phyloP scores from a whole-genome alignment of 1,139 yeast genomes.

The Arxiozyma bovina region DNA sequence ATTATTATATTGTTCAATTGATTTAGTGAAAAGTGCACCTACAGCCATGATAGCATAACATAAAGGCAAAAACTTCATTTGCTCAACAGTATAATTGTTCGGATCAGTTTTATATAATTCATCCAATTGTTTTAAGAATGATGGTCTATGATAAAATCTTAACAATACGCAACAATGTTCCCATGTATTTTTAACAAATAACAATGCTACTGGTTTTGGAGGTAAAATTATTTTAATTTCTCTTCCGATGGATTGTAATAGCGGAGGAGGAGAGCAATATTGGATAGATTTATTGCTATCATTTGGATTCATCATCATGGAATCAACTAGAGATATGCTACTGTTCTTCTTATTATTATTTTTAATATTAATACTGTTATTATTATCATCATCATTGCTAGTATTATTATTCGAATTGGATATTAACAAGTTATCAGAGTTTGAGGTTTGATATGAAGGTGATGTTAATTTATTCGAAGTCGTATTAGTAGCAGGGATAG shows the following conservation, averaged over 20 bases:
- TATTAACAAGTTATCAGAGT: not conserved
- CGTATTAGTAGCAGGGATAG: conserved; percentile 3
- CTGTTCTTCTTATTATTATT: not conserved
- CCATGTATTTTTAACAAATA: conserved; percentile 74
- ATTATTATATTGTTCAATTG: conserved; percentile 34
- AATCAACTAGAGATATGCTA: conserved; percentile 2
- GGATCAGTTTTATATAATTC: conserved; percentile 60
- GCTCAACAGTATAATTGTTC: conserved; percentile 53
- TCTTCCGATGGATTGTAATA: conserved; percentile 12
- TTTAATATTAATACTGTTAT: not conserved
- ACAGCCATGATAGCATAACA: conserved; percentile 68
- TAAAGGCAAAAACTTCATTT: conserved; percentile 62
- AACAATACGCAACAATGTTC: conserved; percentile 80
- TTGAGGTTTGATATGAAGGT: conserved; percentile 1
- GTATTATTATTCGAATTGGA: not conserved
- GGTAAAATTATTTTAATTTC: conserved; percentile 67
- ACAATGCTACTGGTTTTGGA: conserved; percentile 63
- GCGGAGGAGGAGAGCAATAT: not conserved
- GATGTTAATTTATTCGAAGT: conserved; percentile 3
- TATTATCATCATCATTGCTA: not conserved
- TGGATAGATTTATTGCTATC: not conserved
- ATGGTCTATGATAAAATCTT: conserved; percentile 81
- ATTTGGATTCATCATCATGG: conserved; percentile 1
- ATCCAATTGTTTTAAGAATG: conserved; percentile 55
- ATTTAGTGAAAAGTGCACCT: conserved; percentile 62